Evolutionary conservation across 2,329 filamentous ascomycete species (phyloP).

Genomic region (Pseudopyrenochaeta lycopersici): DNA sequence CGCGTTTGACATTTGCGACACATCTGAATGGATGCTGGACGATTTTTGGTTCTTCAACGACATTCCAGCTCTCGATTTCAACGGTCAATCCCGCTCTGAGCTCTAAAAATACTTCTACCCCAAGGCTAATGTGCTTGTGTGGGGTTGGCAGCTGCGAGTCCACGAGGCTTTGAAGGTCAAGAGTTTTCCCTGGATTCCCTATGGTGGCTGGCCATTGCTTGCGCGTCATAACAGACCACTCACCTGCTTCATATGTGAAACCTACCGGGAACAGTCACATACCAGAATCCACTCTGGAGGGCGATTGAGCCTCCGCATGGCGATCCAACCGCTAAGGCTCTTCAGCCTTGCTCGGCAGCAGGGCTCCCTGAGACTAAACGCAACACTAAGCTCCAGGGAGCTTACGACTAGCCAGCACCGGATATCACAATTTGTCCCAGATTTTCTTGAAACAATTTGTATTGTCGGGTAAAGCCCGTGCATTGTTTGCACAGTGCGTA

Average conservation of each 20-base stretch:
- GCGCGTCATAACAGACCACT: background rate
- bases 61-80: background rate
- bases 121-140: background rate
- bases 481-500: background rate
- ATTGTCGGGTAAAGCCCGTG: background rate
- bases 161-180: background rate
- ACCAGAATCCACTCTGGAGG: background rate
- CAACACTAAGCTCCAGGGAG: too few species aligned
- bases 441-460: background rate
- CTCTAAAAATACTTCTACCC: constrained; percentile 1
- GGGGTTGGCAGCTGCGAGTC: background rate
- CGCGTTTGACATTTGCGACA: constrained; percentile 12
- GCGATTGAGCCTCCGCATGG: background rate
- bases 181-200: background rate
- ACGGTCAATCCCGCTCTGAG: background rate
- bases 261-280: background rate
- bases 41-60: constrained; percentile 30
- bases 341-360: background rate
- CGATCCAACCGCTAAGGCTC: background rate
- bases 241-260: background rate
- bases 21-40: constrained; percentile 26
- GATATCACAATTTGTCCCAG: background rate
- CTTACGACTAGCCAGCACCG: background rate
- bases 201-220: background rate
- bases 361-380: background rate